Percentiles rank a stretch among this genome's conserved stretches.
Conservation (phyloP, 179 eudicot species). For the Sideroxylon spinosum region DNA sequence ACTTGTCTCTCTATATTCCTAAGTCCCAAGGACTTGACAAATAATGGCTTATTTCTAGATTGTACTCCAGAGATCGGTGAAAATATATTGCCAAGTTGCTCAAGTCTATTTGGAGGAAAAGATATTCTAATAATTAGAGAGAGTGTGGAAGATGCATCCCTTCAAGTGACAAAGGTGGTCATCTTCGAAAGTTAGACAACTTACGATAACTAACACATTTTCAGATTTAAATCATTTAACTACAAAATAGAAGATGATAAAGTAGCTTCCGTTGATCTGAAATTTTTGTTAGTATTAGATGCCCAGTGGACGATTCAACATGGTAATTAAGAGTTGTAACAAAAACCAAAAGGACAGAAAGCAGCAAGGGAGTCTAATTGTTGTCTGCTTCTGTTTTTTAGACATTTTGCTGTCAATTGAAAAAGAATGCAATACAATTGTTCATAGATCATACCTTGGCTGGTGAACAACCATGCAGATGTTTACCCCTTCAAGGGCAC, state of each 20-base stretch:
- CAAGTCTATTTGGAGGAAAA: background rate
- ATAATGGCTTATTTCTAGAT: too few relatives aligned
- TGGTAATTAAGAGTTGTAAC: background rate
- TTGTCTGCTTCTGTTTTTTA: too few relatives aligned
- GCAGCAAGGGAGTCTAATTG: too few relatives aligned
- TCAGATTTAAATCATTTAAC: too few relatives aligned
- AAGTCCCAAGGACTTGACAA: background rate
- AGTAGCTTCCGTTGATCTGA: background rate
- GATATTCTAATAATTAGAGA: background rate
- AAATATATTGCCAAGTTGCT: background rate
- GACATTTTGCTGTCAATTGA: background rate
- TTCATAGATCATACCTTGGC: conserved; percentile 61
- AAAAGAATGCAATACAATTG: background rate
- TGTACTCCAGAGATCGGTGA: too few relatives aligned
- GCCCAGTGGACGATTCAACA: background rate
- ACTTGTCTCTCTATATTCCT: background rate
- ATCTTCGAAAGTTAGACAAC: background rate
- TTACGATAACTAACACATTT: too few relatives aligned
- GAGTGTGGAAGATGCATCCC: background rate
- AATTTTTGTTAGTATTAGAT: background rate
- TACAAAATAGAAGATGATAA: background rate
- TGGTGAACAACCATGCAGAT: conserved; percentile 97
- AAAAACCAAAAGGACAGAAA: background rate
- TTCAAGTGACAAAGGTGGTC: background rate
- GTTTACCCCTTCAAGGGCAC: conserved; percentile 90